A percentile compares a stretch with the other conserved stretches of the same genome.
Evolutionary conservation across 2,329 filamentous ascomycete genomes (phyloP).

Genomic region (Pestalotiopsis sp.): DNA sequence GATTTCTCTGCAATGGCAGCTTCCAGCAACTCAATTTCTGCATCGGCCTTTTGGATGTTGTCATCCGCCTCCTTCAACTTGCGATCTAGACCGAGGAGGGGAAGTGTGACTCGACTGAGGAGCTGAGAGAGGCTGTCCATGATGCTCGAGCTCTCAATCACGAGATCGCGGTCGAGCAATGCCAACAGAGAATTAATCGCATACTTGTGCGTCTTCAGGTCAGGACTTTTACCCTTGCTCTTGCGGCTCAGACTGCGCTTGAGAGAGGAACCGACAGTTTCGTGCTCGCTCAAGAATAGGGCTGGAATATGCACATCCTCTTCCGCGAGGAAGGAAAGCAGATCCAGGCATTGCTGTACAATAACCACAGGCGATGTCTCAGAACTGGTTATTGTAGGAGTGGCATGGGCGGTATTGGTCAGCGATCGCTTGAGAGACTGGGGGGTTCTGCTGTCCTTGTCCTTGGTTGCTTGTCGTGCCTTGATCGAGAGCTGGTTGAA

Average conservation of each 20-base stretch:
- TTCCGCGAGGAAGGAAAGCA: conserved; percentile 80
- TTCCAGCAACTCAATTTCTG: conserved; percentile 35
- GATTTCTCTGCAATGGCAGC: background rate
- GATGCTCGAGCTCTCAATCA: conserved; percentile 95
- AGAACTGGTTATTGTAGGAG: conserved; percentile 62
- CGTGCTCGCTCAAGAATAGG: conserved; percentile 94
- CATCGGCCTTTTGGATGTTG: conserved; percentile 37
- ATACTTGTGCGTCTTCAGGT: conserved; percentile 81
- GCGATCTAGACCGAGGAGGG: conserved; percentile 78
- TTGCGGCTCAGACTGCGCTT: conserved; percentile 80
- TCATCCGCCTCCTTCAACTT: conserved; percentile 50
- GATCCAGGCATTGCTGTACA: conserved; percentile 89
- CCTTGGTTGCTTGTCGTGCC: conserved; percentile 72
- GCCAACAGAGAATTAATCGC: conserved; percentile 89
- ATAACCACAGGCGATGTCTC: conserved; percentile 94
- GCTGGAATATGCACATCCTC: conserved; percentile 86
- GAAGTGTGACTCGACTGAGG: conserved; percentile 84
- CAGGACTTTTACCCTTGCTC: conserved; percentile 85
- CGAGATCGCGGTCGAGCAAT: conserved; percentile 87
- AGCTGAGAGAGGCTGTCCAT: conserved; percentile 93
- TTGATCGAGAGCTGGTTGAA: conserved; percentile 91
- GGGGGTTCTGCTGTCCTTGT: conserved; percentile 74
- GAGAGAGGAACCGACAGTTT: conserved; percentile 69
- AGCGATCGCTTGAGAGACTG: conserved; percentile 76
- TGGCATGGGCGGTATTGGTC: conserved; percentile 53